Evolutionary conservation across 768 basidiomycete species (phyloP), one percentile per base, ranked within the genome.

Genomic region (Boletus sensibilis): DNA sequence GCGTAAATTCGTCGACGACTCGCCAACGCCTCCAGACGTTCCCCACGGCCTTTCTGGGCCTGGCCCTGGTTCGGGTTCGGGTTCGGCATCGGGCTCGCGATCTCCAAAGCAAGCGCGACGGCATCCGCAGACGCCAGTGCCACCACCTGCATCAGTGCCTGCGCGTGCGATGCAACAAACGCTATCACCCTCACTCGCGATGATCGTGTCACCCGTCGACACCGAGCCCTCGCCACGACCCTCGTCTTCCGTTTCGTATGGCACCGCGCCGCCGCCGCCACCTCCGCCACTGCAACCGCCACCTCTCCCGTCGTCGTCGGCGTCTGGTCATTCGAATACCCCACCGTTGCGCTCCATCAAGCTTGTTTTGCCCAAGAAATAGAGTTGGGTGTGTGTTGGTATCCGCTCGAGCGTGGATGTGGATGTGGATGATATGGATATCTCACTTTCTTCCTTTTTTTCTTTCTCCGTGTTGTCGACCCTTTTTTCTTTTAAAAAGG

Each of bases 191-290:
- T 72, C 71, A 8, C 67, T 72, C 9, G 71, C 71, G 11, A 72
- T 74, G 71, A 72, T 72, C 39, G 71, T 72, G 29, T 72, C 71
- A 25, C 71, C 71, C 6, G 61, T 72, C 25, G 71, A 72, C 39
- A 61, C 71, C 0, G 71, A 74, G 37, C 71, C 70, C 1, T 72
- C 71, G 21, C 66, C 71, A 27, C 70, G 72, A n/a, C 57, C 63
- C 1, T 57, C 66, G n/a, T 61, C 72, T 23, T 68, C 72, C 2
- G 58, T 67, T 23, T 34, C 68, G 10, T 73, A 50, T 21, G 54
- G 48, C 20, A 54, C 44, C 37, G 57, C 55, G 4, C 55, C 55
- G 25, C 57, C 57, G 3, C 56, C 59, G 4, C 45, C 52, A 2
- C 66, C 53, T 1, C 62, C 69, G 4, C 64, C 58, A 52, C 41